Base-by-base conservation (phyloP, 306 rosid species). In the Erythrophleum fordii region DNA sequence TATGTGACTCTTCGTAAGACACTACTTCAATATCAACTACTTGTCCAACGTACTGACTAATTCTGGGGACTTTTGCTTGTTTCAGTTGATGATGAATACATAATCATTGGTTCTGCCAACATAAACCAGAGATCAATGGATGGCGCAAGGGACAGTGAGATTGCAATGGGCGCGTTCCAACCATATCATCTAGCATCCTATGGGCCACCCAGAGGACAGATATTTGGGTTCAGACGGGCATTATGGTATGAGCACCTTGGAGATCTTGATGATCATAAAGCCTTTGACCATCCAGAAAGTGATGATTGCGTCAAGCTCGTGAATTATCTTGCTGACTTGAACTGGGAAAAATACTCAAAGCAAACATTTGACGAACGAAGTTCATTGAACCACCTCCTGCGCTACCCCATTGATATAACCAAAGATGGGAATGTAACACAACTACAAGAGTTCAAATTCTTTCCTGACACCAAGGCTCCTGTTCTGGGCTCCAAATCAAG, bases 81-180 rank as follows among this genome's bases (percentile, higher is more conserved):
- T 77, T 60, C 77, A 91, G 99, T 95, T 69, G 98, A 93, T 49
- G 99, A 95, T 79, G 99, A 95, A 65, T 93, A 91, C 91, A 93
- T 93, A 78, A 89, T 95, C 64, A 77, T 93, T 72, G 98, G 99
- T 78, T 93, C 98, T 2, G 92, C 97, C 12, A 93, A 95, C 90
- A 93, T 95, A 73, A 95, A 95, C 85, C 92, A 91, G 31, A 93
- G 97, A 75, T 95, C 94, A 25, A 93, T 95, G 97, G 98, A 91
- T 77, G 98, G 98, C 10, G 93, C 83, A 71, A 89, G 99, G 75
- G 99, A 93, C 92, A 85, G 86, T 0, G 96, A 95, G 91, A 93
- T 95, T 59, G 94, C 97, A 31, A 93, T 91, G 93, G 98, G 99
- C 17, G 99, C 90, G 80, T 93, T 84, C 69, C 99, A 93, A 73